phyloP scores from a whole-genome alignment of 1,139 yeast species.

The Kodamaea suecica region DNA sequence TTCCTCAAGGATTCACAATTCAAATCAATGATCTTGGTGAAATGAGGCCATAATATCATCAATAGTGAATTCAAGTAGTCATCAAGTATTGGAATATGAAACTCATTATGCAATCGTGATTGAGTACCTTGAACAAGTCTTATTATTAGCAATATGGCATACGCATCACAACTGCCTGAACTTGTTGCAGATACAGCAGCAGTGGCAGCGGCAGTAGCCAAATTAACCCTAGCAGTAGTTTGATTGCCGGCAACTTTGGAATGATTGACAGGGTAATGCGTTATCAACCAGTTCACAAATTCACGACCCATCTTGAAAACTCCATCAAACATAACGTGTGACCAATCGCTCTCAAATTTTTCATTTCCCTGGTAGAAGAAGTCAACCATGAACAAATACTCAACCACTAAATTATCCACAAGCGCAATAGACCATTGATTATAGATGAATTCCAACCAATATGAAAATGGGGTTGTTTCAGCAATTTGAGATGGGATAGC shows the following conservation, averaged over 20 bases:
- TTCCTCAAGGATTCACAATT: conserved; percentile 69
- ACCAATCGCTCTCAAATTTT: conserved; percentile 45
- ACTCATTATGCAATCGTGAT: conserved; percentile 56
- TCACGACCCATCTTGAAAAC: conserved; percentile 43
- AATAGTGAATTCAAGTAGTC: conserved; percentile 68
- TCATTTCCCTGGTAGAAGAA: conserved; percentile 60
- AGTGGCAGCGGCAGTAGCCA: conserved; percentile 19
- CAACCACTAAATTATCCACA: conserved; percentile 74
- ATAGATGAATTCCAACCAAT: conserved; percentile 72
- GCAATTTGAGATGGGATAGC: conserved; percentile 86
- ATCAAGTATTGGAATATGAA: conserved; percentile 70
- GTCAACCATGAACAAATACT: conserved; percentile 68
- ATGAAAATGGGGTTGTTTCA: conserved; percentile 63
- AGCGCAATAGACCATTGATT: conserved; percentile 72
- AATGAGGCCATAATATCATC: conserved; percentile 78
- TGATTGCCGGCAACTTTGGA: conserved; percentile 14
- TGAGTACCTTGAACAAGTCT: conserved; percentile 66
- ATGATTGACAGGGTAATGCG: conserved; percentile 23
- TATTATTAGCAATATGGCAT: conserved; percentile 76
- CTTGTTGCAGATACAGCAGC: conserved; percentile 14
- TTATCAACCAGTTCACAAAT: conserved; percentile 38
- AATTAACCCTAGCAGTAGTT: conserved; percentile 7
- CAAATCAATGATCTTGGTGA: conserved; percentile 70
- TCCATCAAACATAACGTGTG: conserved; percentile 52
- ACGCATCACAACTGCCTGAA: conserved; percentile 59